Evolutionary conservation across 805 yeast species (phyloP).

Genomic region (Wickerhamiella musiphila): DNA sequence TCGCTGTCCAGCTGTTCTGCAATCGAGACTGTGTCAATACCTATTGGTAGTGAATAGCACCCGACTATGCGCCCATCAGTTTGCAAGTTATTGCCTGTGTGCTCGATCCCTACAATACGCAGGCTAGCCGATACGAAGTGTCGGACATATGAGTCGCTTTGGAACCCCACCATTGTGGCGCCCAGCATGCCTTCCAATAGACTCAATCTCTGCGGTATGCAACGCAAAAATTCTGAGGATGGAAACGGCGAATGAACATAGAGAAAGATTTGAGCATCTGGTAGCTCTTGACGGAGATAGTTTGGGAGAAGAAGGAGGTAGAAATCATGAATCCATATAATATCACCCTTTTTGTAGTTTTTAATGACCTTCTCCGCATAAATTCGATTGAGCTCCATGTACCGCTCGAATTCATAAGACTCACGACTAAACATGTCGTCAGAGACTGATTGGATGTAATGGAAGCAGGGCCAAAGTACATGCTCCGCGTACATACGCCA

Average conservation of each 20-base stretch:
- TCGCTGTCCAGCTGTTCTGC: slow-evolving; percentile 41
- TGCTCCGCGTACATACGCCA: slow-evolving; percentile 88
- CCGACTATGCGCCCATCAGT: slow-evolving; percentile 66
- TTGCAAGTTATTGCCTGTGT: slow-evolving; percentile 28
- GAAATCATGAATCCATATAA: slow-evolving; percentile 87
- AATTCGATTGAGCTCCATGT: slow-evolving; percentile 78
- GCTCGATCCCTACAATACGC: slow-evolving; percentile 67
- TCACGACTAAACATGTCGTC: slow-evolving; percentile 26
- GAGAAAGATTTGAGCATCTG: slow-evolving; percentile 57
- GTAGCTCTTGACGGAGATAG: slow-evolving; percentile 58
- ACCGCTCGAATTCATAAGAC: slow-evolving; percentile 65
- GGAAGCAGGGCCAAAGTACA: slow-evolving; percentile 86
- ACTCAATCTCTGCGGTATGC: slow-evolving; percentile 66
- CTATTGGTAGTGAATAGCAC: slow-evolving; percentile 69
- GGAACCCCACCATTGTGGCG: slow-evolving; percentile 72
- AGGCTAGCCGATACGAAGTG: slow-evolving; percentile 87
- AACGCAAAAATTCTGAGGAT: slow-evolving; percentile 80
- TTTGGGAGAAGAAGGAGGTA: slow-evolving; percentile 70
- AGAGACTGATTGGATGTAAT: slow-evolving; percentile 47
- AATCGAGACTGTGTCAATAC: slow-evolving; percentile 61
- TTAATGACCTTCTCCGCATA: slow-evolving; percentile 62
- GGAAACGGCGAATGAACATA: slow-evolving; percentile 90
- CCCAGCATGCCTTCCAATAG: slow-evolving; percentile 85
- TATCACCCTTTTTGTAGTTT: slow-evolving; percentile 72
- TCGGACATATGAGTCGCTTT: slow-evolving; percentile 67